Evolutionary conservation across 1,284 basidiomycete species (phyloP), one percentile per base, ranked within the genome.

Genomic region (Violaceomyces palustris): DNA sequence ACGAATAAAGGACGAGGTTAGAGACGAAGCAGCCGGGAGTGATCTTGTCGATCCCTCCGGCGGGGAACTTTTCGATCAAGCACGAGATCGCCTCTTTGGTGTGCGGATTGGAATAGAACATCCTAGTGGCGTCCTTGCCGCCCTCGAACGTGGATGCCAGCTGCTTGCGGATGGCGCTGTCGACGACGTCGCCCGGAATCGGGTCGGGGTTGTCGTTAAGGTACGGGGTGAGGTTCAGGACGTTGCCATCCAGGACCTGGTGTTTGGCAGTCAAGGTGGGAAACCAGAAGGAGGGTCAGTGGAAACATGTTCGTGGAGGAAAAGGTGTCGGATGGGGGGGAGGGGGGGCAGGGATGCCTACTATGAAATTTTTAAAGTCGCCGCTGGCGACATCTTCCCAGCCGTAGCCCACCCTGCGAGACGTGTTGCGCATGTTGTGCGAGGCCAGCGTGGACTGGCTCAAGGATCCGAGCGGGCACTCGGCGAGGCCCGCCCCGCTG

Each of bases 41-140:
- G 70, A 94, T 80, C 76, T 96, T 96, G 79, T 96, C 92, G 57
- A 99, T 96, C 71, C 86, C 86, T 12, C 94, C 94, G 0, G 92
- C 92, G 41, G 51, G 39, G 45, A 68, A 72, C 49, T 61, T 63
- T 46, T 67, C 45, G 19, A 50, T 42, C 2, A 72, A 43, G 37
- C 69, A 72, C n/a, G 52, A 50, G 22, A 73, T 55, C 12, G 69
- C 67, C 3, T 49, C 40, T 24, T 50, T 48, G 7, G 61, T 44
- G 15, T 45, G 43, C 7, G 43, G 35, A 21, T 56, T 49, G 32
- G 50, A 55, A 43, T 64, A 61, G 42, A 73, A 72, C 24, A 50
- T 40, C 42, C 64, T 50, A 33, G 93, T 97, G 1, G 83, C 90
- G 70, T 99, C 94, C 63, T 87, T 88, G 17, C 91, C 89, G 1